Conservation (phyloP, 23 red algal genomes). For the Chondrus crispus region DNA sequence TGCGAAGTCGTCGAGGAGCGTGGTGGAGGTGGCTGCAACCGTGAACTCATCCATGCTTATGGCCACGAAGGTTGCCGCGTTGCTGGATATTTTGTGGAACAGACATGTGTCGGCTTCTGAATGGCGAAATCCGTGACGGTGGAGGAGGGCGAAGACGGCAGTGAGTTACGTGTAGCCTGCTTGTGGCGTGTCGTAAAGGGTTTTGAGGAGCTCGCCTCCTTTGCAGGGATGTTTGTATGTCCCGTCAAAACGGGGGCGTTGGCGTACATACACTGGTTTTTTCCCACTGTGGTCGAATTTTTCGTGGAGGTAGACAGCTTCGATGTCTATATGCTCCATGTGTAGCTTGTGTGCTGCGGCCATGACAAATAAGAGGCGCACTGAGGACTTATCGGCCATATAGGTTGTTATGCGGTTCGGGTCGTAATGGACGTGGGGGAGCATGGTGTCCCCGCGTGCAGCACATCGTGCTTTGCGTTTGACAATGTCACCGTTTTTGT, state of each 20-base stretch:
- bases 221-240: background rate
- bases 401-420: background rate
- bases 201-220: background rate
- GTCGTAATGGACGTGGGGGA: background rate
- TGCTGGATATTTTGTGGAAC: too few species aligned
- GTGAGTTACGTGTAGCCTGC: background rate
- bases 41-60: background rate
- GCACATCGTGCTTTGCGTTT: background rate
- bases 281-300: background rate
- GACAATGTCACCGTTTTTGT: background rate
- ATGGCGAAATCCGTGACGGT: too few species aligned
- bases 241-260: background rate
- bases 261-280: background rate
- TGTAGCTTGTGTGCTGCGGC: background rate
- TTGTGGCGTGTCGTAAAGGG: background rate
- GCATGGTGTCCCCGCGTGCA: background rate
- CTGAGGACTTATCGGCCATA: background rate
- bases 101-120: too few species aligned
- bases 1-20: background rate
- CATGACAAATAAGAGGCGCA: background rate
- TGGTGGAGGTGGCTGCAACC: background rate
- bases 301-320: slow-evolving; percentile 9
- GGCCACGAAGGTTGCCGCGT: background rate
- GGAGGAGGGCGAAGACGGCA: too few species aligned
- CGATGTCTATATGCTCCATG: slow-evolving; percentile 24